Evolutionary conservation across 176 grass and related monocot genomes (phyloP).

Genomic region (Hyparrhenia diplandra): DNA sequence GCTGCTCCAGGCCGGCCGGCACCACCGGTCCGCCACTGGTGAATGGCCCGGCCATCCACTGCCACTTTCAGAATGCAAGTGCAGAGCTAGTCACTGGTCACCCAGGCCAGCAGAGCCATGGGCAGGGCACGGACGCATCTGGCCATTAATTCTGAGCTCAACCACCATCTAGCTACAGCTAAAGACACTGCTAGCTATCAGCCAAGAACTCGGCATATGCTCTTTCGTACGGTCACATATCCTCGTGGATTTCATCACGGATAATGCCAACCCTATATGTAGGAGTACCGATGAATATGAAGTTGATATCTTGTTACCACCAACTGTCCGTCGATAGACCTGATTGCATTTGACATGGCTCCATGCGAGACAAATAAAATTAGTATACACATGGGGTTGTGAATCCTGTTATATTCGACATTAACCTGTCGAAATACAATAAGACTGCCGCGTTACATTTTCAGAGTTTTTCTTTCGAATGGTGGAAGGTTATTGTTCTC

Average conservation of each 20-base stretch:
- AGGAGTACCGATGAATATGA: background rate
- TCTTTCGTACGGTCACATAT: background rate
- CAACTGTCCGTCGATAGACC: background rate
- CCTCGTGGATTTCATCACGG: background rate
- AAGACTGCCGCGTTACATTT: no score
- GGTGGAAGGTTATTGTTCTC: no score
- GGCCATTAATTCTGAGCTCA: slow-evolving; percentile 15
- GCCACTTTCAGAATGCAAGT: background rate
- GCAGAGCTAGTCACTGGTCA: background rate
- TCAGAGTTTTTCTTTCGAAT: no score
- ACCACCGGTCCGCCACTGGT: background rate
- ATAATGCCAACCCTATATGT: background rate
- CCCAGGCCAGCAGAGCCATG: background rate
- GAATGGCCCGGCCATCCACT: background rate
- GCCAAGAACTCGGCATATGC: slow-evolving; percentile 21
- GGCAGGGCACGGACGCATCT: background rate
- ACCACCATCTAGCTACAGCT: slow-evolving; percentile 8
- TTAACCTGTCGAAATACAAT: no score
- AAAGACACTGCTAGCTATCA: background rate
- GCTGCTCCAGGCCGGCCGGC: background rate
- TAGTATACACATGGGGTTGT: background rate
- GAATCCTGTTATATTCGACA: no score
- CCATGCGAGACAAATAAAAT: background rate
- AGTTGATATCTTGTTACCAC: background rate
- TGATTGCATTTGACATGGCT: background rate